A percentile compares a stretch with the other conserved stretches of the same genome.
phyloP scores from a whole-genome alignment of 371 early-diverging fungal genomes.

The Actinomucor elegans region DNA sequence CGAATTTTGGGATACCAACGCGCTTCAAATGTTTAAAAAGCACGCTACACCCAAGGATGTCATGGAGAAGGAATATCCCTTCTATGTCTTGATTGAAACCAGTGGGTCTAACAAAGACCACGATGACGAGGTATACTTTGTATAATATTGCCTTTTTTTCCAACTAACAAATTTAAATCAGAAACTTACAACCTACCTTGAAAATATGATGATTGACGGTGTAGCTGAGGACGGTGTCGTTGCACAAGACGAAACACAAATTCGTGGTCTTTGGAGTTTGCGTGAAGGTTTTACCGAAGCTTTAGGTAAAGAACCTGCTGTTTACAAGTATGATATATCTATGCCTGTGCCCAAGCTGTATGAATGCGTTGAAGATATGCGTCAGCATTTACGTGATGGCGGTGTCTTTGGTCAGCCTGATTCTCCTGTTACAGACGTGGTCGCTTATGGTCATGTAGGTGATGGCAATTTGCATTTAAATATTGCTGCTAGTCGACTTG shows the following conservation, averaged over 20 bases:
- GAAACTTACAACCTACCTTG: conserved; percentile 72
- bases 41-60: conserved; percentile 67
- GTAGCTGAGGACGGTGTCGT: conserved; percentile 86
- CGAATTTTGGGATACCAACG: conserved; percentile 90
- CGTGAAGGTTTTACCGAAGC: conserved; percentile 95
- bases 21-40: conserved; percentile 68
- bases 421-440: conserved; percentile 67
- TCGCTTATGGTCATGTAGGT: conserved; percentile 93
- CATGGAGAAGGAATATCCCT: conserved; percentile 69
- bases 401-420: conserved; percentile 57
- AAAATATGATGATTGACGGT: conserved; percentile 66
- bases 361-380: conserved; percentile 78
- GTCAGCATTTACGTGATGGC: conserved; percentile 56
- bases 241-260: conserved; percentile 84
- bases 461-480: conserved; percentile 92
- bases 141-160: neutral
- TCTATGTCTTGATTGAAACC: conserved; percentile 93
- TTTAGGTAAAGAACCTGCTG: conserved; percentile 77
- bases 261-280: conserved; percentile 78
- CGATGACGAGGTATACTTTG: conserved; percentile 69
- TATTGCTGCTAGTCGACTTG: conserved; percentile 70
- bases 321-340: conserved; percentile 92
- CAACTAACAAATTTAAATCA: conserved; percentile 6
- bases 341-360: conserved; percentile 89
- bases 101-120: conserved; percentile 91